Conservation (phyloP, 176 grass and related monocot species). For the Dactylis glomerata region DNA sequence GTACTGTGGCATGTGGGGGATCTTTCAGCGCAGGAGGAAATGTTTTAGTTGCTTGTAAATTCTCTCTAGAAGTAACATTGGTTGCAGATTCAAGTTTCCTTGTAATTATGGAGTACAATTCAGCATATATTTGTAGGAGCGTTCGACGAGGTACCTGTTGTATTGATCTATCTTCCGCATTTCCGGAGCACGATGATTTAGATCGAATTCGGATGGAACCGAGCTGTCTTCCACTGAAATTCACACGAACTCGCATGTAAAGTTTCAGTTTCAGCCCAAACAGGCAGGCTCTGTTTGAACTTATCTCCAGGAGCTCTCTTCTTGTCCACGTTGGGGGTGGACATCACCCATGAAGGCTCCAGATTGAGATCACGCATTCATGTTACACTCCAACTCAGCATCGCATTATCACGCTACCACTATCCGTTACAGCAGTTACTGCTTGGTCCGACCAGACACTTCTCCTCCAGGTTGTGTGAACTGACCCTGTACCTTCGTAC, state of each 20-base stretch:
- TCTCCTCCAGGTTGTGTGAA: not conserved
- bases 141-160: too few relatives aligned
- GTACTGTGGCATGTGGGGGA: not conserved
- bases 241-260: not conserved
- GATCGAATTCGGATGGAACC: not conserved
- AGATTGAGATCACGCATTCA: not conserved
- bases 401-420: not conserved
- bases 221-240: not conserved
- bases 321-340: not conserved
- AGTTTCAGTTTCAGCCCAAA: not conserved
- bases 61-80: too few relatives aligned
- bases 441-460: not conserved
- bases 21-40: too few relatives aligned
- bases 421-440: conserved; percentile 39
- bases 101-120: too few relatives aligned
- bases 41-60: too few relatives aligned
- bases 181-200: not conserved
- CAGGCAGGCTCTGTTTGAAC: not conserved
- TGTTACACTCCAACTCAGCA: not conserved
- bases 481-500: conserved; percentile 11
- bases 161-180: not conserved
- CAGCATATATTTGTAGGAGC: too few relatives aligned
- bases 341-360: not conserved
- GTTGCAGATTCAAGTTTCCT: too few relatives aligned
- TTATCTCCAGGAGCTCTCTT: not conserved